Percentiles rank a stretch among this genome's conserved stretches.
These are phyloP conservation scores for Xanthoconium separans DNA, from an alignment of 1,284 basidiomycete species.

Conservation along the genomic window DNA sequence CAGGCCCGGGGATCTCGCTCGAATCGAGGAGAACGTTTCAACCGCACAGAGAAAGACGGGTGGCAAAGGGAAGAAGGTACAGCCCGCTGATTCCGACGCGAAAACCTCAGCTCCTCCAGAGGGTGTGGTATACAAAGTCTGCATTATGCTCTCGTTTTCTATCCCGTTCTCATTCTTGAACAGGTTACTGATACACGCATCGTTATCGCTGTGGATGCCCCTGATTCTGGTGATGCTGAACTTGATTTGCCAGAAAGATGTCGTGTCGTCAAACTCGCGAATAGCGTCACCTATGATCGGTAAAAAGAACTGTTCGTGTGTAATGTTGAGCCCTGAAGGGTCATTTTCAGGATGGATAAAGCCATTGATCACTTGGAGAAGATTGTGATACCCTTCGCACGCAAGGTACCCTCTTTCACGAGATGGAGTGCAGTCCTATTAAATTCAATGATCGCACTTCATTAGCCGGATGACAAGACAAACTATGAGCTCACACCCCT, in stretches of 20 bases:
- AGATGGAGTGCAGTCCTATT: conserved; percentile 3
- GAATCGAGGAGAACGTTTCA: conserved; percentile 70
- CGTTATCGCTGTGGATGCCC: conserved; percentile 69
- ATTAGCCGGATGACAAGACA: conserved; percentile 39
- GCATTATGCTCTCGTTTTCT: conserved; percentile 1
- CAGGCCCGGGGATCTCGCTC: conserved; percentile 79
- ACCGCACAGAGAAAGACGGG: conserved; percentile 45
- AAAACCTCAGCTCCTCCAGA: conserved; percentile 50
- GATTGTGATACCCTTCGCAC: conserved; percentile 33
- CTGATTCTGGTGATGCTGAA: conserved; percentile 58
- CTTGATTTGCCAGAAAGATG: conserved; percentile 83
- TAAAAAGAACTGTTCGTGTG: conserved; percentile 26
- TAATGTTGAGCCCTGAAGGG: background rate
- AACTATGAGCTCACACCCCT: conserved; percentile 49
- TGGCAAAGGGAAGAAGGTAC: conserved; percentile 43
- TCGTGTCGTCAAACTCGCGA: conserved; percentile 85
- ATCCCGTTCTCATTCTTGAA: conserved; percentile 6
- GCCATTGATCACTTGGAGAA: conserved; percentile 68
- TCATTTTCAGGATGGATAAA: conserved; percentile 71
- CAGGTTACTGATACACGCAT: conserved; percentile 78
- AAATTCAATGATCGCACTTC: conserved; percentile 8
- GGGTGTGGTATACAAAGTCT: conserved; percentile 82
- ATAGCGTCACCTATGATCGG: conserved; percentile 91
- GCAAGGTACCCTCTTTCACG: conserved; percentile 17
- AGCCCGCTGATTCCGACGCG: conserved; percentile 27